Evolutionary conservation across 306 rosid genomes (phyloP).

Genomic region (Urtica urens): DNA sequence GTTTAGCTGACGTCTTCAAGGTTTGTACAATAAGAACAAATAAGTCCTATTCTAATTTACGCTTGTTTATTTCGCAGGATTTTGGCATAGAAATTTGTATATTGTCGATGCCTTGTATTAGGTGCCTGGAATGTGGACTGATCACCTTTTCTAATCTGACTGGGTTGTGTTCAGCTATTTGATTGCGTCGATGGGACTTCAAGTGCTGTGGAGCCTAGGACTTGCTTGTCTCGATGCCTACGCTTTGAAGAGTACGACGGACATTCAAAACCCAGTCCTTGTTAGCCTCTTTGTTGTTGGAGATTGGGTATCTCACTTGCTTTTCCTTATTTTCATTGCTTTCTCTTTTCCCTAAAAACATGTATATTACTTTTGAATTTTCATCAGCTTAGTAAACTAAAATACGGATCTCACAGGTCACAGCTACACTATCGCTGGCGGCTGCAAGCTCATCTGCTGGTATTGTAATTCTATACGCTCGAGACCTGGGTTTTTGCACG

Average conservation of each 20-base stretch:
- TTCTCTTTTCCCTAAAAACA: neutral
- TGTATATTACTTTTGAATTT: neutral
- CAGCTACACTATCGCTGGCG: conserved; percentile 76
- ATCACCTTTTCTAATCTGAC: too few species aligned
- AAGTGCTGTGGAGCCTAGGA: conserved; percentile 93
- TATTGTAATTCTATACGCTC: conserved; percentile 42
- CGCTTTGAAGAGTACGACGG: conserved; percentile 75
- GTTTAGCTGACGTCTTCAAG: too few species aligned
- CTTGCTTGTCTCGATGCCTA: conserved; percentile 92
- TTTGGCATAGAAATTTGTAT: too few species aligned
- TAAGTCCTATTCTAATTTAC: too few species aligned
- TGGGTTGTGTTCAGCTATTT: conserved; percentile 51
- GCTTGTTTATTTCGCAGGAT: too few species aligned
- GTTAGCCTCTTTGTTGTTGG: conserved; percentile 94
- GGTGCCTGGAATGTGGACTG: too few species aligned
- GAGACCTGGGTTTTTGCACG: conserved; percentile 43
- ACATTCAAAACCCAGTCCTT: conserved; percentile 77
- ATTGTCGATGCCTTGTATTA: too few species aligned
- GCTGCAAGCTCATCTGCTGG: conserved; percentile 93
- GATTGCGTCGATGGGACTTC: conserved; percentile 98
- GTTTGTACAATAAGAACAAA: too few species aligned
- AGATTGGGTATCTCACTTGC: conserved; percentile 66
- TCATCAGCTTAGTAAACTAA: neutral
- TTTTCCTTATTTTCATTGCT: conserved; percentile 2
- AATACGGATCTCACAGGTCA: conserved; percentile 44